Base-by-base conservation (phyloP, 208 protist species). In the Leishmania braziliensis region DNA sequence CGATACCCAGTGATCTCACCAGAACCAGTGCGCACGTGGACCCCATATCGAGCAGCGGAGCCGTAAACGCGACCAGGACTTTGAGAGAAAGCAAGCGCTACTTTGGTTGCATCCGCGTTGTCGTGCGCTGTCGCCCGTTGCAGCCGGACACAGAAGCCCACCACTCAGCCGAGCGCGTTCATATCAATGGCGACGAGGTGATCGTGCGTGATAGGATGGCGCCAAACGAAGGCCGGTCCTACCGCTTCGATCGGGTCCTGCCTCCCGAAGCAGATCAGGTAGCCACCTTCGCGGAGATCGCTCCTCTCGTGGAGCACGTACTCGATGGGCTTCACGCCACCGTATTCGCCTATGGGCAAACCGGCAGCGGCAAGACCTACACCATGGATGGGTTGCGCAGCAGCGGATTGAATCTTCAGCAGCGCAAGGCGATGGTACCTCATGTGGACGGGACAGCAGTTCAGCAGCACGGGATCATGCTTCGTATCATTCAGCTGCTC, bases 331-430 rank as follows among this genome's bases (percentile, higher is more conserved):
- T 96, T 60, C 93, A 97, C 80, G 93, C 95, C 1, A 98, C 92
- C 14, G 86, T 98, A 0, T 97, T 98, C 75, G 93, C 93, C 50
- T 98, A 98, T 60, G 96, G 96, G 3, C 94, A 98, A 80, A 98
- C 96, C 2, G 94, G 94, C n/a, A 95, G 92, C 70, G 96, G 96
- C 29, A 98, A 98, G 82, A 98, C 94, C 18, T 89, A 91, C 86
- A 98, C 96, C 26, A 96, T 98, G 88, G 93, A 97, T 51, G 96
- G 96, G 5, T 75, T 97, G 16, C 79, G 86, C 2, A 39, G 36
- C 36, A 95, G 95, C 74, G 56, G 77, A 56, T 46, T 68, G n/a
- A 39, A 23, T 60, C 66, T 48, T 50, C 12, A 65, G 70, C 72
- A 73, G 18, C 72, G 79, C 12, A 72, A 56, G 76, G 77, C n/a